phyloP scores from a whole-genome alignment of 2,329 filamentous ascomycete genomes.

The Cercospora sp. region DNA sequence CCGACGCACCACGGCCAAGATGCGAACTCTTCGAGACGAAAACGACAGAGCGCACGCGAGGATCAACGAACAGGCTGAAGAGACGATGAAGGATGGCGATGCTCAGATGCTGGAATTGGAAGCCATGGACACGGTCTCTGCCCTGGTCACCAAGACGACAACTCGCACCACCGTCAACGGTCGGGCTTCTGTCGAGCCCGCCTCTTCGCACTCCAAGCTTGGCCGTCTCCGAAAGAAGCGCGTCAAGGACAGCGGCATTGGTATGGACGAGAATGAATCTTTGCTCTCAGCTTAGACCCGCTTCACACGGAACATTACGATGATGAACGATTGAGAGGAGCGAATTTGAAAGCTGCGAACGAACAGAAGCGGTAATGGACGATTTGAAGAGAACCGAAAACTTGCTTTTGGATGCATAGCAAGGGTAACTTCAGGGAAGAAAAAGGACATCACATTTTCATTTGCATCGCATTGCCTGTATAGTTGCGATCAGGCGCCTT shows the following conservation, averaged over 20 bases:
- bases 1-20: slow-evolving; percentile 38
- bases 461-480: not conserved
- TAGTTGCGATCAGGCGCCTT: not conserved
- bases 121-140: slow-evolving; percentile 29
- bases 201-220: slow-evolving; percentile 2
- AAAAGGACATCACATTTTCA: not conserved
- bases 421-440: not conserved
- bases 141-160: slow-evolving; percentile 23
- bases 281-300: slow-evolving; percentile 14
- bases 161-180: not conserved
- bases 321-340: not conserved
- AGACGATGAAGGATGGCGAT: slow-evolving; percentile 28
- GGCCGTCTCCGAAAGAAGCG: slow-evolving; percentile 26
- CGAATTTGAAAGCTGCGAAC: not conserved
- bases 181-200: not conserved
- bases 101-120: slow-evolving; percentile 31
- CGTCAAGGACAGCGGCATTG: slow-evolving; percentile 34
- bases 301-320: not conserved
- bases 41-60: slow-evolving; percentile 28
- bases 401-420: not conserved
- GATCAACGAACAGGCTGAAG: slow-evolving; percentile 30
- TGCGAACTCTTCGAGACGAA: slow-evolving; percentile 40
- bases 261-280: slow-evolving; percentile 26
- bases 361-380: not conserved
- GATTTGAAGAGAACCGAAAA: not conserved